These are phyloP conservation scores for Diaporthe sp. DNA, from an alignment of 2,329 filamentous ascomycete species.

Conservation along the genomic window DNA sequence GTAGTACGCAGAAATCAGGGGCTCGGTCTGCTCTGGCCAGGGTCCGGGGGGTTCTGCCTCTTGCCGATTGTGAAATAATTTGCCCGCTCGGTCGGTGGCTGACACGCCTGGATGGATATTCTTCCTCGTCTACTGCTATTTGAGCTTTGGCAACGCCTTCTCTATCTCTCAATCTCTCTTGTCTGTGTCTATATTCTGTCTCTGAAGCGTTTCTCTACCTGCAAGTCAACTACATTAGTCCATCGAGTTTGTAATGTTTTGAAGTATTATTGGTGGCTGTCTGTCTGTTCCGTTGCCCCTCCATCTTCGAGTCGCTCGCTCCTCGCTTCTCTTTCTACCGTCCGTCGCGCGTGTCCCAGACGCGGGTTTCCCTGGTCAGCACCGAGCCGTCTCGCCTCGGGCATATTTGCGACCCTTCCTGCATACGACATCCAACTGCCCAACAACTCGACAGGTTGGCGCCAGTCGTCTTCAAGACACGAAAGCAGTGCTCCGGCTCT, in stretches of 20 bases:
- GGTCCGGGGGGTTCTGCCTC: constrained; percentile 6
- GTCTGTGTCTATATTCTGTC: not conserved
- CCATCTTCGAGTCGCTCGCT: constrained; percentile 40
- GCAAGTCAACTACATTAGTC: constrained; percentile 1
- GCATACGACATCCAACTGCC: not conserved
- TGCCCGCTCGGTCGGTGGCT: constrained; percentile 23
- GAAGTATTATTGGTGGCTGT: constrained; percentile 6
- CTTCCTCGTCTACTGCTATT: not conserved
- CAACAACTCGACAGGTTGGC: not conserved
- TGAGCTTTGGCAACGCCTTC: not conserved
- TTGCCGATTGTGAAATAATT: constrained; percentile 27
- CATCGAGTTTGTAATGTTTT: constrained; percentile 16
- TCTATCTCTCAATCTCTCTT: not conserved
- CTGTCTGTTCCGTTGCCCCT: constrained; percentile 5
- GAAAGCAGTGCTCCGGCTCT: constrained; percentile 11
- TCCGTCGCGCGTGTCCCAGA: not conserved
- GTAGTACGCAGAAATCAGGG: constrained; percentile 32
- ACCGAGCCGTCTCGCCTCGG: not conserved
- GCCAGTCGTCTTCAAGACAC: not conserved
- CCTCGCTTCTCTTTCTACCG: not conserved
- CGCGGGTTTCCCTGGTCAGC: not conserved
- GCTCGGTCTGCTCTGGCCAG: constrained; percentile 29
- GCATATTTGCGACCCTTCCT: not conserved
- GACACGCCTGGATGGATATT: constrained; percentile 10
- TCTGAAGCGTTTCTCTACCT: not conserved